Evolutionary conservation across 2,329 filamentous ascomycete species (phyloP), one percentile per base, ranked within the genome.

Genomic region (Dryadomyces sulphureus): DNA sequence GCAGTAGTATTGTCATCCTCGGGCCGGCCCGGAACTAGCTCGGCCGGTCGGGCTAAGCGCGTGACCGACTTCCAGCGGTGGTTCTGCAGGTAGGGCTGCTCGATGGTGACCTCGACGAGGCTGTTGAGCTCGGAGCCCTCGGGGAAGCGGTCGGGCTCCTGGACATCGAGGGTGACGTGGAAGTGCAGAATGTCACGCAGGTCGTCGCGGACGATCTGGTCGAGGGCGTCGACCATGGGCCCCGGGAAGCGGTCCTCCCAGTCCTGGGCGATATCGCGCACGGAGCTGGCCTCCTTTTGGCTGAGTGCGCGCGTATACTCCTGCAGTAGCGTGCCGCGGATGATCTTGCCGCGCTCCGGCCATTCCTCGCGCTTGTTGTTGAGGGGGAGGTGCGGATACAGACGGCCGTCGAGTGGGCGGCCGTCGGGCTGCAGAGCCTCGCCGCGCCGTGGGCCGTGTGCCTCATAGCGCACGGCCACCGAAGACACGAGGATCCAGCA

Each of bases 41-140:
- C 75, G 5, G 64, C 58, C 0, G 77, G 77, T 38, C 76, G 71
- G 21, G 69, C 67, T 40, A 81, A 66, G 17, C 67, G 69, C 12
- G 77, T 80, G 41, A 74, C 61, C 48, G 75, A 77, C 59, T 74
- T 72, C 77, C 77, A 81, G 35, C 65, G 65, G 56, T 77, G 73
- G 54, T 67, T 69, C 53, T 74, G 67, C 42, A 78, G 64, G 30
- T 61, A 65, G 16, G 65, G 67, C 51, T 72, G 68, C 48, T 72
- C 70, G 47, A 81, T 69, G 47, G 67, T 68, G 46, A 81, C 67
- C 59, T 80, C 72, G 30, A 78, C 70, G 49, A 74, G 69, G 48
- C 72, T 73, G 50, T 75, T 62, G 46, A 81, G 68, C 55, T 77
- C 72, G 5, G 75, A 75, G n/a, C 73, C 71, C 11, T 66, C 62